phyloP scores from a whole-genome alignment of 495 filamentous ascomycete species.

The Rhypophila decipiens region DNA sequence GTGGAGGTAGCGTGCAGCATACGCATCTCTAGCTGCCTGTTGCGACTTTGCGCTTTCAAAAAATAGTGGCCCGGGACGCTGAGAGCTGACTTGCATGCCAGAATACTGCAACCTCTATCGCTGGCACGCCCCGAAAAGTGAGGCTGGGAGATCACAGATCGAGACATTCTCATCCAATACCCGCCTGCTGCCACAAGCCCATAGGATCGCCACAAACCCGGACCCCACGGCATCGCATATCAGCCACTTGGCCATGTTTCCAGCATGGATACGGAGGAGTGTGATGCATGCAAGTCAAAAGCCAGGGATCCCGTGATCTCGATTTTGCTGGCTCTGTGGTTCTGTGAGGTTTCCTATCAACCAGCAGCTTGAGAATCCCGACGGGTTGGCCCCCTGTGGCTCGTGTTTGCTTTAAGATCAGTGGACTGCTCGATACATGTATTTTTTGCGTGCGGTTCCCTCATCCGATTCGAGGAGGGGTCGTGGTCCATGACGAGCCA shows the following conservation, averaged over 20 bases:
- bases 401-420: background rate
- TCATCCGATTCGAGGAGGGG: conserved; percentile 2
- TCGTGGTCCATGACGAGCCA: background rate
- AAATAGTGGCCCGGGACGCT: conserved; percentile 2
- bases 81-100: conserved; percentile 17
- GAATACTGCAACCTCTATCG: conserved; percentile 6
- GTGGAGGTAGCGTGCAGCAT: background rate
- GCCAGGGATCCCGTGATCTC: too few species aligned
- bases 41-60: background rate
- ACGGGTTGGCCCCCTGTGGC: too few species aligned
- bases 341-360: too few species aligned
- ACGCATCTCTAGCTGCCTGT: background rate
- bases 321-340: too few species aligned
- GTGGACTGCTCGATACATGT: background rate
- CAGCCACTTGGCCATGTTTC: conserved; percentile 8
- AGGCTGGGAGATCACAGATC: conserved; percentile 11
- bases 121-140: conserved; percentile 11
- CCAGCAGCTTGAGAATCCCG: too few species aligned
- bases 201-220: conserved; percentile 10
- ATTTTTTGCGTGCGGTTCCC: background rate
- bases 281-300: too few species aligned
- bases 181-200: too few species aligned
- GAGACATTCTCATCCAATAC: conserved; percentile 11
- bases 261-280: background rate
- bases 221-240: conserved; percentile 10